Evolutionary conservation across 805 yeast species (phyloP).

Genomic region (Schwanniomyces vanrijiae): DNA sequence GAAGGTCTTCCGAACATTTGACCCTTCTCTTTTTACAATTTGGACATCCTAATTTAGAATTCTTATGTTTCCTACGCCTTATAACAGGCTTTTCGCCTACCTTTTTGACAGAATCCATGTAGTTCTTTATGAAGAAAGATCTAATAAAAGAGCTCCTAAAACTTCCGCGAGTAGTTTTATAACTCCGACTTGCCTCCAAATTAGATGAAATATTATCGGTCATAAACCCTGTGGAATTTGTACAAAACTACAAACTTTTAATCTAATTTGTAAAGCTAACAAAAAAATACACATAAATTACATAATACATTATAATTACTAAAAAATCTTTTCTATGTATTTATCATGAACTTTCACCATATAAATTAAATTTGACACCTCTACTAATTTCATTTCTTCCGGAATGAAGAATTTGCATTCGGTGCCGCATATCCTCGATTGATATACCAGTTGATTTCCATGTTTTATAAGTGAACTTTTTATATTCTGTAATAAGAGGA

Average conservation of each 20-base stretch:
- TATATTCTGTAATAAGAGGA: conserved; percentile 8
- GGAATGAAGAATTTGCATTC: conserved; percentile 13
- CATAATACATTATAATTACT: neutral
- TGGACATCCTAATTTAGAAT: conserved; percentile 46
- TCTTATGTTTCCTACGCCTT: conserved; percentile 29
- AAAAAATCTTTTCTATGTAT: neutral
- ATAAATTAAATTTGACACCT: conserved; percentile 1
- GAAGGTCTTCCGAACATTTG: conserved; percentile 46
- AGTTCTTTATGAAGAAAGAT: neutral
- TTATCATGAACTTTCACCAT: neutral
- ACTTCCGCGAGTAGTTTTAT: neutral
- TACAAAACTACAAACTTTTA: neutral
- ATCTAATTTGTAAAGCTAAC: neutral
- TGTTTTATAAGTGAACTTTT: conserved; percentile 4
- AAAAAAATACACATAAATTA: neutral
- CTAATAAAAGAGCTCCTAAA: neutral
- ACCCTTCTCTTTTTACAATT: conserved; percentile 52
- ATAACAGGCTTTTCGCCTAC: neutral
- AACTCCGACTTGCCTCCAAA: too few species aligned
- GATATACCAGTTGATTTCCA: conserved; percentile 9
- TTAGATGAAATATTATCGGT: neutral
- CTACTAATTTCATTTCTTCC: conserved; percentile 10
- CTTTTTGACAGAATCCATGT: neutral
- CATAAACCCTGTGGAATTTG: neutral
- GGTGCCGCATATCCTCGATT: conserved; percentile 11